phyloP scores from a whole-genome alignment of 1,284 basidiomycete genomes.

The Tilletiopsis washingtonensis region DNA sequence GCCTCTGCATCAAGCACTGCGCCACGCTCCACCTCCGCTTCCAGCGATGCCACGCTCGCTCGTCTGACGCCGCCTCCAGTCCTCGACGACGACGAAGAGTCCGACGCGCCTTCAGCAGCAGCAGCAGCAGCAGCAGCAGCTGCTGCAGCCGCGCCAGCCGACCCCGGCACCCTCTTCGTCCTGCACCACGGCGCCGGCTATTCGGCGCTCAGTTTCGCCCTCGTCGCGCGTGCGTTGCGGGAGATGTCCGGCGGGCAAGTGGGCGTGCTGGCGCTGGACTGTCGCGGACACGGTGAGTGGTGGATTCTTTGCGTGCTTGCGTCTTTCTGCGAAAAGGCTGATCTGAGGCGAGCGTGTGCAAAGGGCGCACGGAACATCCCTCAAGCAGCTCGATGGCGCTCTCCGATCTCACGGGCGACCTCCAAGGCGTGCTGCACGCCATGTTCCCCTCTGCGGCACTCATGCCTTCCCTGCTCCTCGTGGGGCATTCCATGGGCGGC shows the following conservation, averaged over 20 bases:
- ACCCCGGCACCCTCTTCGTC: slow-evolving; percentile 64
- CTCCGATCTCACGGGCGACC: slow-evolving; percentile 26
- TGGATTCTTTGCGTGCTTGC: no score
- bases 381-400: no score
- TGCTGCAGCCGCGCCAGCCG: no score
- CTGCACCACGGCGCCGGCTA: slow-evolving; percentile 94
- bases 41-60: neutral
- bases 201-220: slow-evolving; percentile 78
- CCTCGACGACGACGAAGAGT: slow-evolving; percentile 48
- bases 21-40: neutral
- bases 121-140: no score
- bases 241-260: slow-evolving; percentile 62
- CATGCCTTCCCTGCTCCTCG: slow-evolving; percentile 30
- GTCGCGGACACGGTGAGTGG: slow-evolving; percentile 72
- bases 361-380: no score
- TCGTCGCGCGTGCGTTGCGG: slow-evolving; percentile 68
- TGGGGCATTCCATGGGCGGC: slow-evolving; percentile 50
- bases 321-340: no score
- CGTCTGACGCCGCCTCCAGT: slow-evolving; percentile 2
- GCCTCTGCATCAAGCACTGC: neutral
- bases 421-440: slow-evolving; percentile 16
- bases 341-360: no score
- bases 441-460: slow-evolving; percentile 18
- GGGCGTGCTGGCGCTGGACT: slow-evolving; percentile 76
- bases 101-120: neutral